Percentiles rank a stretch among this genome's conserved stretches.
These are phyloP conservation scores for Arabidopsis lyrata DNA, from an alignment of 441 rosid species.

Conservation along the genomic window DNA sequence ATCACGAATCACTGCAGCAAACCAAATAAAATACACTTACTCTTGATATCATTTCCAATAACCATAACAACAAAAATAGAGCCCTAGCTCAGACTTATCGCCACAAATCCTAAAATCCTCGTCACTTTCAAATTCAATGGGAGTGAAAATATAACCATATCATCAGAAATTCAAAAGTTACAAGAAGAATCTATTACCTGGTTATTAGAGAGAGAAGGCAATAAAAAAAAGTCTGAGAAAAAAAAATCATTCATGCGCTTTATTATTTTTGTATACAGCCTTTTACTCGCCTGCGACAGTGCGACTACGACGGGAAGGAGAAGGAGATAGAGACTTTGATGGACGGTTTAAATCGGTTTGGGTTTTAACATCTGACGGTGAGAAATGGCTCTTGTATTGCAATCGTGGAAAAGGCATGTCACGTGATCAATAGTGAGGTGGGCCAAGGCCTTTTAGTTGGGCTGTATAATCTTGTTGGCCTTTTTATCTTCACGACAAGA, in stretches of 20 bases:
- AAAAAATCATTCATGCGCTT: conserved; percentile 40
- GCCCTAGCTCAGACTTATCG: conserved; percentile 16
- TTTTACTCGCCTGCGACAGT: conserved; percentile 17
- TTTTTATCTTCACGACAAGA: background rate
- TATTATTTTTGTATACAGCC: background rate
- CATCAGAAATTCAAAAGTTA: conserved; percentile 32
- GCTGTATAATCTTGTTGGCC: conserved; percentile 23
- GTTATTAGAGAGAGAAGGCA: conserved; percentile 26
- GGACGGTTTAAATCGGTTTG: conserved; percentile 46
- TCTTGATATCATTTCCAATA: conserved; percentile 1
- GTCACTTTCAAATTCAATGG: background rate
- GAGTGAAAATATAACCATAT: conserved; percentile 27
- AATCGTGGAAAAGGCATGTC: conserved; percentile 41
- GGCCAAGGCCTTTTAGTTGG: conserved; percentile 36
- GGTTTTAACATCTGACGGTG: conserved; percentile 55
- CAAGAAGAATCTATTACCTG: conserved; percentile 44
- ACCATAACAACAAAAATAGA: conserved; percentile 2
- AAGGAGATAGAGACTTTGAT: conserved; percentile 45
- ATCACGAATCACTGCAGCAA: conserved; percentile 33
- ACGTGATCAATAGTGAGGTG: conserved; percentile 22
- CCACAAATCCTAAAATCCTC: conserved; percentile 28
- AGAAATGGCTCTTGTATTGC: conserved; percentile 31
- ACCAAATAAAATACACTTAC: conserved; percentile 6
- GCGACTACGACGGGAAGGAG: conserved; percentile 18
- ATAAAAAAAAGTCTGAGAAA: background rate